These are phyloP conservation scores for Alternaria gansuensis DNA, from an alignment of 2,329 filamentous ascomycete species.

Conservation along the genomic window DNA sequence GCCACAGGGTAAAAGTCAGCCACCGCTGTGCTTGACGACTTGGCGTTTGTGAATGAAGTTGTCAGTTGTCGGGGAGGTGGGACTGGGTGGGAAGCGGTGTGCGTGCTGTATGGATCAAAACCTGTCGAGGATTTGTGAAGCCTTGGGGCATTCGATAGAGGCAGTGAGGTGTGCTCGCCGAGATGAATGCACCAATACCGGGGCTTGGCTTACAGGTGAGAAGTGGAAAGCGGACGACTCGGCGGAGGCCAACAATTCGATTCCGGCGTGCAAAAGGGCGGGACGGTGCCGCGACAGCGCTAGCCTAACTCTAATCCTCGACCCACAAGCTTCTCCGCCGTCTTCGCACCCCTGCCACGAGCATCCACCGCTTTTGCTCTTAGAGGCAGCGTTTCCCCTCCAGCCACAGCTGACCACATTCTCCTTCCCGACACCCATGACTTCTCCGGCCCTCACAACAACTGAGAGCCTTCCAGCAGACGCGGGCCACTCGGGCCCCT, in stretches of 20 bases:
- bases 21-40: slow-evolving; percentile 41
- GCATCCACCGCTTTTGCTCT: slow-evolving; percentile 42
- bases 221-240: slow-evolving; percentile 38
- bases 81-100: slow-evolving; percentile 9
- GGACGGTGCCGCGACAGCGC: slow-evolving; percentile 42
- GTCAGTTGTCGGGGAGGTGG: slow-evolving; percentile 4
- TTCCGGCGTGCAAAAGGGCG: slow-evolving; percentile 41
- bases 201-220: slow-evolving; percentile 23
- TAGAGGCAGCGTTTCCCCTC: slow-evolving; percentile 42
- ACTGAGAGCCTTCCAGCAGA: slow-evolving; percentile 45
- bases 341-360: slow-evolving; percentile 36
- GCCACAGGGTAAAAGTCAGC: slow-evolving; percentile 48
- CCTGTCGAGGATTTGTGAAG: slow-evolving; percentile 1
- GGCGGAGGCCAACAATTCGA: slow-evolving; percentile 40
- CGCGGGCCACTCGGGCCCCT: slow-evolving; percentile 38
- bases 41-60: slow-evolving; percentile 27
- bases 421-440: slow-evolving; percentile 47
- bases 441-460: slow-evolving; percentile 46
- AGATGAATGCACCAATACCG: slow-evolving; percentile 13
- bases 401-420: slow-evolving; percentile 41
- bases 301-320: slow-evolving; percentile 46
- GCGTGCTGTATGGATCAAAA: slow-evolving; percentile 2
- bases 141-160: slow-evolving; percentile 1
- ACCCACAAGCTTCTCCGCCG: slow-evolving; percentile 42
- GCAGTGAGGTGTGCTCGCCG: slow-evolving; percentile 13